These are phyloP conservation scores for Aeschynomene evenia DNA, from an alignment of 306 rosid species.

Conservation along the genomic window DNA sequence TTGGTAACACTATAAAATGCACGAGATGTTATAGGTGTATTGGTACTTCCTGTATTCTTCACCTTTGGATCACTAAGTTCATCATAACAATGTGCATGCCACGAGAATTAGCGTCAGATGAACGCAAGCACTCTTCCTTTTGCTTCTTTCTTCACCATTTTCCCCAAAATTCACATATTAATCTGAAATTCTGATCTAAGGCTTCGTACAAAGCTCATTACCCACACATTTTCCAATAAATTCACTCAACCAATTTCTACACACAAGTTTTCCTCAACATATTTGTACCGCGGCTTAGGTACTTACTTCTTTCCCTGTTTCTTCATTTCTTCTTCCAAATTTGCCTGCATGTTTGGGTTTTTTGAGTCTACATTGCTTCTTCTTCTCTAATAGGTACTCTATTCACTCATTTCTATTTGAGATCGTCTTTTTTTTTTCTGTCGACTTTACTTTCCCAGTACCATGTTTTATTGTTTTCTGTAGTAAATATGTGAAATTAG, in stretches of 20 bases:
- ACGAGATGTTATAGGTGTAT: no score
- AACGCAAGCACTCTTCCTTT: no score
- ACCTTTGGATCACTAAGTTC: no score
- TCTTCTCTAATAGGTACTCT: not conserved
- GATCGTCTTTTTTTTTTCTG: not conserved
- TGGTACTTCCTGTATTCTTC: no score
- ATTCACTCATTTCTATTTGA: not conserved
- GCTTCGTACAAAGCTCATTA: not conserved
- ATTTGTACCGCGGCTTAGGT: not conserved
- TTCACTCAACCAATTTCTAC: not conserved
- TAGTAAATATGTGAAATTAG: not conserved
- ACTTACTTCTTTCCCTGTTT: not conserved
- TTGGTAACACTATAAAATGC: no score
- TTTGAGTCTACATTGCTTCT: not conserved
- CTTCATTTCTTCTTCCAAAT: not conserved
- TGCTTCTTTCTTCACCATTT: not conserved
- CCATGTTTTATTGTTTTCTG: not conserved
- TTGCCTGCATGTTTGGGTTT: not conserved
- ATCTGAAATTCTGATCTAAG: conserved; percentile 2
- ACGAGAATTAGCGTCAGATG: no score
- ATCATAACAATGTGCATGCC: no score
- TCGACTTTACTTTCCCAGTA: not conserved
- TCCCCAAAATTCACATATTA: not conserved
- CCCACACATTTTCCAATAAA: not conserved
- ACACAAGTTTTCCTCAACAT: not conserved